Evolutionary conservation across 371 early-diverging fungal species (phyloP), one percentile per base, ranked within the genome.

Genomic region (Mortierella sp.): DNA sequence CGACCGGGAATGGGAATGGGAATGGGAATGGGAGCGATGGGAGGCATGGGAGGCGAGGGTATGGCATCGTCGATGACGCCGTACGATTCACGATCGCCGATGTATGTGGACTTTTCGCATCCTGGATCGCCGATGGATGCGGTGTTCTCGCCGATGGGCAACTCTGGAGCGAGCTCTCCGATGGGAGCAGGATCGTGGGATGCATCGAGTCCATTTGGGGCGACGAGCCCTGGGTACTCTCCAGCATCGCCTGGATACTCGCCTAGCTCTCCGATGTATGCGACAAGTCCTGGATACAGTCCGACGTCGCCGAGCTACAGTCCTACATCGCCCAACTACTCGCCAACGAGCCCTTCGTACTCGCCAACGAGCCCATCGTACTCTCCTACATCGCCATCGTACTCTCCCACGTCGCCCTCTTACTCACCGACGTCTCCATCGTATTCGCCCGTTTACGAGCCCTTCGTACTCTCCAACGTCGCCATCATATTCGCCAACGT

Each of bases 171-270:
- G 7, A 57, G 64, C 56, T 81, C 81, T 7, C 81, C 81, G 9
- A 68, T 69, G 62, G 72, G 73, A 63, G 82, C 87, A 16, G 84
- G 85, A 57, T 82, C 88, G 26, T 87, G 88, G 72, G 74, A 70
- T 64, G 51, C 71, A 18, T 59, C 71, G 11, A 70, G 72, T 72
- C 87, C 86, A 9, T 79, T 83, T 51, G 83, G 83, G 45, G 83
- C 93, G 15, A 89, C 90, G 12, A 90, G 90, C 26, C 90, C 90
- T 64, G 85, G 85, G 1, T 90, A 89, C 74, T 90, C 92, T 6
- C 97, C 98, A 21, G 92, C 94, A 2, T 89, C 89, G 2, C 97
- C 96, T 21, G 87, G 88, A 14, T 97, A 97, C 80, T 91, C 88
- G 1, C 94, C 96, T 16, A 91, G 91, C 15, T 87, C 89, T 48